Base-by-base conservation (phyloP, 495 filamentous ascomycete species). In the Pseudevernia furfuracea region DNA sequence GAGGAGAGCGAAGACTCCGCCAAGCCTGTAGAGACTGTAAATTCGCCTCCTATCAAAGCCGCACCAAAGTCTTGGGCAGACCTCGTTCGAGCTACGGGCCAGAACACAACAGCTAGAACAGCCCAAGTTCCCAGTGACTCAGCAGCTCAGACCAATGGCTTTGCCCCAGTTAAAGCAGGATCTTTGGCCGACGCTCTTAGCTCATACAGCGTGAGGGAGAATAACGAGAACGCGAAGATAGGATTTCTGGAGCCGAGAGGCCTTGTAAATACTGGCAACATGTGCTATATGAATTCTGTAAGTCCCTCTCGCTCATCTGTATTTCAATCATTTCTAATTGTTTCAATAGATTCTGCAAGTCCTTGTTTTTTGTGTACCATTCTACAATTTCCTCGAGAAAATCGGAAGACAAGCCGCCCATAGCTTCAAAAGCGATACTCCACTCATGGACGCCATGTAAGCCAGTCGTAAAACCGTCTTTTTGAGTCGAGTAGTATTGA, bases 231-330 rank as follows among this genome's bases (percentile, higher is more conserved):
- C 23, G 80, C 83, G 9, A 92, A 89, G 69, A 77, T 93, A 59
- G 76, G 86, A 15, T 97, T 97, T 72, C 80, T 98, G 8, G 90
- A 97, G 73, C 94, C 94, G n/a, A 82, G 95, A 58, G 94, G 94
- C 7, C 82, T 98, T 69, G 87, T 96, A 55, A 98, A 98, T 75
- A 95, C 92, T 53, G 94, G 94, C 11, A 98, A 98, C 71, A 94
- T 97, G 92, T 98, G 94, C 77, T 98, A 97, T 79, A 97, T 98
- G 95, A 98, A 97, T 79, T 96, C 94, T 55, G 94, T 97, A 82
- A 78, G 90, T 75, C 32, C 49, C 38, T 32, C 14, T 19, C 9
- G 9, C 46, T 15, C 41, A 43, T 65, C 70, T 59, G 64, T 39
- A 46, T 11, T 39, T 48, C 36, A 23, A 30, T 14, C 14, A 34